These are phyloP conservation scores for Centrapalus pauciflorus DNA, from an alignment of 129 eudicot species.

Conservation along the genomic window DNA sequence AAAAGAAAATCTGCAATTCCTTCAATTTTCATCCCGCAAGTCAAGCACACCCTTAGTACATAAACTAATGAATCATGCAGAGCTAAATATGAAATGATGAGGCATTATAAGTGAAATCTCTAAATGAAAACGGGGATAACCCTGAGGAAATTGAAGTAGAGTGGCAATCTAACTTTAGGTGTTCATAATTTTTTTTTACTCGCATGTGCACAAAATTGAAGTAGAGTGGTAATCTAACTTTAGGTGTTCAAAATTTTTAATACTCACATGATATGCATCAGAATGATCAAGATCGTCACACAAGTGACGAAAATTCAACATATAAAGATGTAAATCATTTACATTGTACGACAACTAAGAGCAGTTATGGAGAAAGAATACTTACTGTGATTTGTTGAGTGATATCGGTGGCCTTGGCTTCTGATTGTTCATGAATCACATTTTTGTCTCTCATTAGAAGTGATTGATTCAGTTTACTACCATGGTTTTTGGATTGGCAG, in stretches of 20 bases:
- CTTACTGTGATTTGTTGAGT: slow-evolving; percentile 49
- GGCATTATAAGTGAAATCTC: too few species aligned
- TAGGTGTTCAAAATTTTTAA: not conserved
- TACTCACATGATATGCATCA: too few species aligned
- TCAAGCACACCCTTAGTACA: too few species aligned
- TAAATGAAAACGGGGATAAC: too few species aligned
- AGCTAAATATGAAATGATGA: too few species aligned
- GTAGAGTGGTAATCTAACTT: too few species aligned
- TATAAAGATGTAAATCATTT: not conserved
- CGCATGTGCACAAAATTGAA: not conserved
- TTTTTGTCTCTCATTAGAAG: slow-evolving; percentile 45
- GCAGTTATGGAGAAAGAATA: not conserved
- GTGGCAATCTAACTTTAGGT: too few species aligned
- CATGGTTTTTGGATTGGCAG: slow-evolving; percentile 37
- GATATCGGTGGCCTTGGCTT: slow-evolving; percentile 46
- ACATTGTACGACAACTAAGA: slow-evolving; percentile 5
- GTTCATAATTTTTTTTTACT: not conserved
- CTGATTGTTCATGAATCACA: slow-evolving; percentile 45
- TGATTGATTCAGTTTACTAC: slow-evolving; percentile 44
- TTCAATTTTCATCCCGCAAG: too few species aligned
- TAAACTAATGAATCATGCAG: too few species aligned
- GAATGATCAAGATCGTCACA: not conserved
- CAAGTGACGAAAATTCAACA: not conserved
- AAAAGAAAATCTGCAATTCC: too few species aligned
- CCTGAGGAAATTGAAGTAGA: too few species aligned